A percentile compares a stretch with the other conserved stretches of the same genome.
phyloP scores from a whole-genome alignment of 306 rosid species.

The Gastrolobium villosum region DNA sequence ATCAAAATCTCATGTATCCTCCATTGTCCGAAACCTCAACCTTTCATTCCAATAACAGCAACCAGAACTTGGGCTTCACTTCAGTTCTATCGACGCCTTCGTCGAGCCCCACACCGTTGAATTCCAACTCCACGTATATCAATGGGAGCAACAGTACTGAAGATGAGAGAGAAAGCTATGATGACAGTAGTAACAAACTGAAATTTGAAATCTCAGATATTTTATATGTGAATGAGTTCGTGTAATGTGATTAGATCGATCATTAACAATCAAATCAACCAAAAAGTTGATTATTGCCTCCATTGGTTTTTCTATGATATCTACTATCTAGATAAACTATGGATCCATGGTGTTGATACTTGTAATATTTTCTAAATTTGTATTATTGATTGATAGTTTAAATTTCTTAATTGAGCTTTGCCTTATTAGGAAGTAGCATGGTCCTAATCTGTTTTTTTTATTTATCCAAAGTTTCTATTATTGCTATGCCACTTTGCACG shows the following conservation, averaged over 20 bases:
- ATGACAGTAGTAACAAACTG: conserved; percentile 73
- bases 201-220: conserved; percentile 73
- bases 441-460: conserved; percentile 2
- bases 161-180: conserved; percentile 89
- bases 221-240: conserved; percentile 64
- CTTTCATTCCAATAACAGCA: conserved; percentile 54
- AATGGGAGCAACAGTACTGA: conserved; percentile 60
- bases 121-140: conserved; percentile 73
- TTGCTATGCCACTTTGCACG: conserved; percentile 43
- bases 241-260: conserved; percentile 51
- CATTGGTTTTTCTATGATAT: conserved; percentile 35
- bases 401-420: conserved; percentile 43
- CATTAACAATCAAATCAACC: conserved; percentile 26
- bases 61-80: conserved; percentile 59
- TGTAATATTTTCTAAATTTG: conserved; percentile 56
- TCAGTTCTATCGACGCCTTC: conserved; percentile 86
- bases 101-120: conserved; percentile 74
- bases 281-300: conserved; percentile 22
- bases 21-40: conserved; percentile 54
- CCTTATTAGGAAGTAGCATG: conserved; percentile 43
- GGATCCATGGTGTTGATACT: conserved; percentile 45
- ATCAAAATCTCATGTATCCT: conserved; percentile 47
- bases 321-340: neutral
- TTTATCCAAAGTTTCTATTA: conserved; percentile 51
- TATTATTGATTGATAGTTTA: conserved; percentile 40